Conservation (phyloP, 805 yeast genomes). For the Debaryomyces tyrocola region DNA sequence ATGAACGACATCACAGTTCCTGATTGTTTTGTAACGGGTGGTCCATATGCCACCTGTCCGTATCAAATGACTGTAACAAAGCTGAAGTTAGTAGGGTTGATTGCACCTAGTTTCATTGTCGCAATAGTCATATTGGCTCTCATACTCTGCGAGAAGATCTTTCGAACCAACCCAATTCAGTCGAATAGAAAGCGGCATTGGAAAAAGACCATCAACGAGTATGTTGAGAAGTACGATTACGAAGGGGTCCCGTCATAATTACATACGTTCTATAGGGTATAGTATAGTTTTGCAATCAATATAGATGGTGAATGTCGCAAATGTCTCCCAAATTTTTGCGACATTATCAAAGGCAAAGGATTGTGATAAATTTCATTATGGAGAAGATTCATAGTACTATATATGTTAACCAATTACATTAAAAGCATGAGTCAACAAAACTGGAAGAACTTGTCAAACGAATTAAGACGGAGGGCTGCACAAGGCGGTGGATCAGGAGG, state of each 20-base stretch:
- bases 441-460: slow-evolving; percentile 43
- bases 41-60: slow-evolving; percentile 76
- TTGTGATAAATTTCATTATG: neutral
- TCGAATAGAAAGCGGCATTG: slow-evolving; percentile 61
- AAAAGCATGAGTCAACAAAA: slow-evolving; percentile 39
- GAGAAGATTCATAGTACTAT: neutral
- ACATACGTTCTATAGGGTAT: neutral
- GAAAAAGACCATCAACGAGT: slow-evolving; percentile 59
- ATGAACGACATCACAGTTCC: slow-evolving; percentile 71
- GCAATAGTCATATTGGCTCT: slow-evolving; percentile 51
- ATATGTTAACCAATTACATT: neutral
- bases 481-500: slow-evolving; percentile 25
- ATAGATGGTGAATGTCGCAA: neutral
- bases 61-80: slow-evolving; percentile 57
- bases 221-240: slow-evolving; percentile 60
- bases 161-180: slow-evolving; percentile 67
- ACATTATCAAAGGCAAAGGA: slow-evolving; percentile 4
- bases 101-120: slow-evolving; percentile 67
- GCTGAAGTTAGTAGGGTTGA: slow-evolving; percentile 58
- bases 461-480: slow-evolving; percentile 41
- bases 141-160: slow-evolving; percentile 52
- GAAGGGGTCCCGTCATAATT: slow-evolving; percentile 83
- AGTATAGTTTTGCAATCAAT: neutral
- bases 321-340: neutral
- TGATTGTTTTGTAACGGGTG: slow-evolving; percentile 86